Conservation (phyloP, 2,329 filamentous ascomycete species). For the Fusarium sp. region DNA sequence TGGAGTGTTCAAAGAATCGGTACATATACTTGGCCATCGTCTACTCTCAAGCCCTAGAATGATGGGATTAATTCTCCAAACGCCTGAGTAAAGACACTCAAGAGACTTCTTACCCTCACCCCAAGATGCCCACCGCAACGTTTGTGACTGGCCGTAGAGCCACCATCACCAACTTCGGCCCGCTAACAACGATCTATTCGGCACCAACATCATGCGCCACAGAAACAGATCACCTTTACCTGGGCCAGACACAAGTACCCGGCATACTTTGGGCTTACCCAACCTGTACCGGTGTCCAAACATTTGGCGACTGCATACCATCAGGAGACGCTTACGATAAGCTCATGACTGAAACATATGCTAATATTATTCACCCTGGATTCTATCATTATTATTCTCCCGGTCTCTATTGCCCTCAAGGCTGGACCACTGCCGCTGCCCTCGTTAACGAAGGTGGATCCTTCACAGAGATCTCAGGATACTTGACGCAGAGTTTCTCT, state of each 20-base stretch:
- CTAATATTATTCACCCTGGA: constrained; percentile 3
- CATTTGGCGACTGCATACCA: constrained; percentile 36
- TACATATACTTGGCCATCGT: neutral
- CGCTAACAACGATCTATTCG: constrained; percentile 43
- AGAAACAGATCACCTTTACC: constrained; percentile 7
- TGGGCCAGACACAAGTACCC: neutral
- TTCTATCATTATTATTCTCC: constrained; percentile 41
- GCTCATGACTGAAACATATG: neutral
- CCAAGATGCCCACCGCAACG: constrained; percentile 40
- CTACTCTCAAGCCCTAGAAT: neutral
- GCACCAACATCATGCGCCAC: constrained; percentile 37
- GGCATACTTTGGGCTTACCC: constrained; percentile 10
- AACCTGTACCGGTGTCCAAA: constrained; percentile 9
- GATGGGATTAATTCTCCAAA: neutral
- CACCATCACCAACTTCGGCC: constrained; percentile 43
- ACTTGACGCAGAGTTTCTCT: constrained; percentile 9
- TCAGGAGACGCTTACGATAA: constrained; percentile 28
- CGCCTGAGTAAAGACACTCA: neutral
- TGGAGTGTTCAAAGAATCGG: neutral
- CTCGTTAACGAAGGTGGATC: constrained; percentile 13
- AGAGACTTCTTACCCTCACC: neutral
- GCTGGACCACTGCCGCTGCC: constrained; percentile 39
- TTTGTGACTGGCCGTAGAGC: constrained; percentile 8
- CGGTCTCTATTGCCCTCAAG: constrained; percentile 35
- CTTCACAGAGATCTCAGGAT: neutral